Conservation (phyloP, 2,329 filamentous ascomycete genomes). For the Fusarium sp. region DNA sequence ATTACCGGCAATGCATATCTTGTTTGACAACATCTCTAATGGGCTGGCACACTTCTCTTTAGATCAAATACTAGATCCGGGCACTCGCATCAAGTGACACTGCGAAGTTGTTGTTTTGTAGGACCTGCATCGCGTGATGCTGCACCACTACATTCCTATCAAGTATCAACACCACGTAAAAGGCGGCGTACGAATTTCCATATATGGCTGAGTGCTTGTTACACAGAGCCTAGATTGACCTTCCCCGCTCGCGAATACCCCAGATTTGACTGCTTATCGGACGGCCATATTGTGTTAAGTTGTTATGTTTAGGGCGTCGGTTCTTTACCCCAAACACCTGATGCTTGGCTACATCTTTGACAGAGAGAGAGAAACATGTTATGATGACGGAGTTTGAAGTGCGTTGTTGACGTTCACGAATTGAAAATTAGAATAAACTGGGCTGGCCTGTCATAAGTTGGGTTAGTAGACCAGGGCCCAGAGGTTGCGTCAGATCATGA, state of each 20-base stretch:
- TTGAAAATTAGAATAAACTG: neutral
- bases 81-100: neutral
- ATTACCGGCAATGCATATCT: constrained; percentile 8
- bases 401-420: neutral
- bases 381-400: neutral
- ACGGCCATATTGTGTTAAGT: neutral
- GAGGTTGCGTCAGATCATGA: neutral
- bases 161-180: neutral
- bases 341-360: constrained; percentile 22
- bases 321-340: constrained; percentile 27
- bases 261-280: neutral
- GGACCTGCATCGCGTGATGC: constrained; percentile 16
- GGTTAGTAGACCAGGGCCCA: neutral
- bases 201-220: constrained; percentile 1
- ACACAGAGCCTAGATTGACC: constrained; percentile 4
- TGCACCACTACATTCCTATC: neutral
- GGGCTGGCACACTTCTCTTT: neutral
- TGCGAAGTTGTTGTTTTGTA: constrained; percentile 3
- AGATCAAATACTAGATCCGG: neutral
- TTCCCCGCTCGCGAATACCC: constrained; percentile 7
- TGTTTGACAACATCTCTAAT: neutral
- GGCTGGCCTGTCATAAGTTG: neutral
- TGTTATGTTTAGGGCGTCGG: constrained; percentile 2
- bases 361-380: neutral
- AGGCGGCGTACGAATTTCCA: neutral